Evolutionary conservation across 805 yeast species (phyloP), one percentile per base, ranked within the genome.

Genomic region (Helenozyma rhizophorensis): DNA sequence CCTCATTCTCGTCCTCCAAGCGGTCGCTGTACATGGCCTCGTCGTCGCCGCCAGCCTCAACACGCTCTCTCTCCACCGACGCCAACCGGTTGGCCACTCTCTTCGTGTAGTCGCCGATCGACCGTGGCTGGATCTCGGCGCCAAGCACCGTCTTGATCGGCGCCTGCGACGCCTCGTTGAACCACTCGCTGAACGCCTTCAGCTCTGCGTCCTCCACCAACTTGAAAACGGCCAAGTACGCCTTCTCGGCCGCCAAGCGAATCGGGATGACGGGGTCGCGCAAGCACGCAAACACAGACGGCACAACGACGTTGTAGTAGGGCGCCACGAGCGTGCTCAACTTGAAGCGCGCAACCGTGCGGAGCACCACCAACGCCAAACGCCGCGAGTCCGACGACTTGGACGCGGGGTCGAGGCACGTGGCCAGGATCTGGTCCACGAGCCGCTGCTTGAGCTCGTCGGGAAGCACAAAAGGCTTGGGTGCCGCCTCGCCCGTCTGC

Each of bases 161-260:
- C 3, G 64, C 50, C 35, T 35, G 15, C 52, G 60, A 8, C 48
- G 61, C 35, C 66, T 56, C 53, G 2, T 53, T 62, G 35, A 83
- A 73, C 96, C 96, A 90, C 9, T 49, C 48, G 33, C 71, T 72
- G 62, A 85, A 87, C 16, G 59, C 53, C 1, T 41, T 56, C 61
- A 72, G 54, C 14, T 68, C 63, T 8, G 62, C 73, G 42, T 83
- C 95, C 17, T 81, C 85, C 21, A 84, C 80, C 47, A 90, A 64
- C 29, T 73, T 68, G 59, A 88, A 82, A 12, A 87, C 53, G 2
- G 85, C 76, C 44, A 89, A 55, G 56, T 74, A 88, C 1, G 94
- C 88, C 63, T 86, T 86, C 56, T 90, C 98, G 6, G 96, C 96
- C 1, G 97, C 96, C 41, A 90, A 69, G 51, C 88, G 89, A 46